phyloP scores from a whole-genome alignment of 371 early-diverging fungal species.

The Actinomortierella wolfii region DNA sequence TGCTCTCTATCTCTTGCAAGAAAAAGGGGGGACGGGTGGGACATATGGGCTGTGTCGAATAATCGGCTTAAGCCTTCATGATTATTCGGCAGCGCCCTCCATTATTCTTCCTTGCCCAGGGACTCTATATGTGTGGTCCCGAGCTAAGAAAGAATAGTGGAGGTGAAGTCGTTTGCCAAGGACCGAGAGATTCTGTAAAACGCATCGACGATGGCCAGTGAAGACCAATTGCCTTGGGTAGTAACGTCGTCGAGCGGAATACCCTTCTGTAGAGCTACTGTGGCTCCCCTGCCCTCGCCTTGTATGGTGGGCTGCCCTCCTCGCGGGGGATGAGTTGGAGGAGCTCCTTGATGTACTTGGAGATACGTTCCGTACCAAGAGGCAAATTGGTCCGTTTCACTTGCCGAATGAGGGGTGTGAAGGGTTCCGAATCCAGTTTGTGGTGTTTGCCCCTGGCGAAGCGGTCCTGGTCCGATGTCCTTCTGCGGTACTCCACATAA shows the following conservation, averaged over 20 bases:
- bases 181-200: too few species aligned
- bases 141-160: conserved; percentile 3
- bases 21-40: conserved; percentile 14
- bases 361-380: neutral
- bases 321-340: neutral
- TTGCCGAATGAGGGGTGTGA: too few species aligned
- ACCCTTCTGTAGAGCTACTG: neutral
- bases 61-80: too few species aligned
- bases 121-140: too few species aligned
- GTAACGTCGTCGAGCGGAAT: conserved; percentile 4
- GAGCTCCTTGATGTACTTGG: conserved; percentile 3
- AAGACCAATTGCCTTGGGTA: conserved; percentile 4
- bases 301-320: neutral
- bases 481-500: conserved; percentile 1
- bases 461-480: conserved; percentile 1
- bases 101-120: conserved; percentile 9
- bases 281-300: conserved; percentile 5
- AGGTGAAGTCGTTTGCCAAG: too few species aligned
- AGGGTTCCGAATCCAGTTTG: too few species aligned
- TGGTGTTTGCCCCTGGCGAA: neutral
- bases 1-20: conserved; percentile 16
- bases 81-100: too few species aligned
- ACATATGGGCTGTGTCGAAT: conserved; percentile 15
- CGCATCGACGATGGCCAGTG: neutral
- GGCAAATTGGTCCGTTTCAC: too few species aligned